These are phyloP conservation scores for Phytophthora brassicae DNA, from an alignment of 352 stramenopile species.

Conservation along the genomic window DNA sequence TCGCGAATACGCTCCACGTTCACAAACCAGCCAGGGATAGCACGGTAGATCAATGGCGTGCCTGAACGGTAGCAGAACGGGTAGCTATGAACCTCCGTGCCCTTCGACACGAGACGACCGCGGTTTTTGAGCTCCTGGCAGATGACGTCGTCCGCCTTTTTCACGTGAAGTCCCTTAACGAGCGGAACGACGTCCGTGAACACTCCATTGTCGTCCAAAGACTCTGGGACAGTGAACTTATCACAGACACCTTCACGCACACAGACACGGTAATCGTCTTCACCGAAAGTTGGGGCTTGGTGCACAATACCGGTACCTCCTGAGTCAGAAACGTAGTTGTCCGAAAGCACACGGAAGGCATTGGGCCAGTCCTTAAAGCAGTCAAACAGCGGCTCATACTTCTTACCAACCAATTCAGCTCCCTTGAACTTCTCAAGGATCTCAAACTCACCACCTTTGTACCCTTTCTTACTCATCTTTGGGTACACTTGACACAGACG, in stretches of 20 bases:
- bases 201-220: slow-evolving; percentile 96
- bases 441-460: slow-evolving; percentile 94
- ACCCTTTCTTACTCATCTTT: slow-evolving; percentile 97
- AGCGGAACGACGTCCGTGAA: slow-evolving; percentile 94
- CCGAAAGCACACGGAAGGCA: slow-evolving; percentile 96
- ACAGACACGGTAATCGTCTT: slow-evolving; percentile 99
- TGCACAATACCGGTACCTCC: slow-evolving; percentile 98
- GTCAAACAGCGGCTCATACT: slow-evolving; percentile 97
- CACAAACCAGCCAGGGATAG: slow-evolving; percentile 99
- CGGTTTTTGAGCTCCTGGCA: slow-evolving; percentile 94
- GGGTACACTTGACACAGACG: slow-evolving; percentile 96
- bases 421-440: slow-evolving; percentile 92
- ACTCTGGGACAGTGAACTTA: slow-evolving; percentile 96
- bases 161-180: slow-evolving; percentile 96
- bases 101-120: slow-evolving; percentile 96
- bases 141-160: slow-evolving; percentile 97
- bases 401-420: slow-evolving; percentile 92
- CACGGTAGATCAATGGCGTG: slow-evolving; percentile 99
- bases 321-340: slow-evolving; percentile 98
- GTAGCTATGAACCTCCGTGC: slow-evolving; percentile 97
- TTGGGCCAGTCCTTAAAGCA: slow-evolving; percentile 91
- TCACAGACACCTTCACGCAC: slow-evolving; percentile 93
- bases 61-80: slow-evolving; percentile 99
- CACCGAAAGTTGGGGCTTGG: slow-evolving; percentile 98
- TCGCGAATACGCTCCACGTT: slow-evolving; percentile 98